Conservation (phyloP, 2,329 filamentous ascomycete species). For the Pseudogymnoascus sp. region DNA sequence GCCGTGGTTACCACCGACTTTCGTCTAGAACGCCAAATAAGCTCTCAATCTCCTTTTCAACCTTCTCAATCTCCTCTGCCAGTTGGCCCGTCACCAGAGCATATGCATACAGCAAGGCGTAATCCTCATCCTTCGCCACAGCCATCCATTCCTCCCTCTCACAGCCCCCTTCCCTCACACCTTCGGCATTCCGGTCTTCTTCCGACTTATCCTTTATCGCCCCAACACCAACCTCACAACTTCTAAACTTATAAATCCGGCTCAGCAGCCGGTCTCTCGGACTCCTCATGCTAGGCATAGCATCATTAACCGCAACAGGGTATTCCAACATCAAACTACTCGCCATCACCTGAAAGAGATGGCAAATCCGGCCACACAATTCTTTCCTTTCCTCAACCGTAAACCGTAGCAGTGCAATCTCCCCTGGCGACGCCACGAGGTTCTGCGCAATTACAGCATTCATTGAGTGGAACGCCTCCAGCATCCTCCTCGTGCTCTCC, state of each 20-base stretch:
- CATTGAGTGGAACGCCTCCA: slow-evolving; percentile 95
- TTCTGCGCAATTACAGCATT: slow-evolving; percentile 84
- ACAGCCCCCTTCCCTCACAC: not conserved
- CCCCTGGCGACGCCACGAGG: slow-evolving; percentile 65
- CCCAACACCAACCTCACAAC: slow-evolving; percentile 37
- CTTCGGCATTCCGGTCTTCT: slow-evolving; percentile 15
- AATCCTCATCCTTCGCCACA: slow-evolving; percentile 66
- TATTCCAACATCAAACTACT: slow-evolving; percentile 93
- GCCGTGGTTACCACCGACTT: slow-evolving; percentile 51
- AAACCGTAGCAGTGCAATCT: slow-evolving; percentile 71
- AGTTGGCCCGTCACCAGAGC: slow-evolving; percentile 62
- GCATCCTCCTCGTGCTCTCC: slow-evolving; percentile 70
- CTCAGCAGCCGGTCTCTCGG: slow-evolving; percentile 76
- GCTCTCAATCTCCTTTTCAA: slow-evolving; percentile 54
- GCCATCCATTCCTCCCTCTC: slow-evolving; percentile 6
- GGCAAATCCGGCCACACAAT: slow-evolving; percentile 82
- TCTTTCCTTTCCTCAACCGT: slow-evolving; percentile 73
- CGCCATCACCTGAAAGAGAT: slow-evolving; percentile 78
- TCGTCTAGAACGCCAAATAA: slow-evolving; percentile 58
- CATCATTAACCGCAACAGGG: slow-evolving; percentile 66
- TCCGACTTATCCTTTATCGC: slow-evolving; percentile 23
- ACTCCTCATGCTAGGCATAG: slow-evolving; percentile 73
- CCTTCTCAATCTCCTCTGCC: slow-evolving; percentile 54
- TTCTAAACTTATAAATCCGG: slow-evolving; percentile 80
- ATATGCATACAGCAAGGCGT: slow-evolving; percentile 88